Percentiles rank a stretch among this genome's conserved stretches.
phyloP scores from a whole-genome alignment of 257 asterid species.

The Salvia hispanica region DNA sequence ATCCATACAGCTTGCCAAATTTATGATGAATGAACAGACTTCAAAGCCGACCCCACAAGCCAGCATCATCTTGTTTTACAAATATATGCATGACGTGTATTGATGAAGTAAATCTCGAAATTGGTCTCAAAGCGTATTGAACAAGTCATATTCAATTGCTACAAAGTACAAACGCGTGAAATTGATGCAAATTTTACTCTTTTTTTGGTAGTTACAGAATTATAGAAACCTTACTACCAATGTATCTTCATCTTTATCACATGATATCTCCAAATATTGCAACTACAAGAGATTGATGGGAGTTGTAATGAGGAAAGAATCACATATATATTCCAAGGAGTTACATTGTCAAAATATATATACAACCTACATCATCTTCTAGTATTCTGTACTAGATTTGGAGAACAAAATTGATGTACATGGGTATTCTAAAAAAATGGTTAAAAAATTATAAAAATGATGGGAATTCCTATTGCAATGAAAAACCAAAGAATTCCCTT shows the following conservation, averaged over 20 bases:
- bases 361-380: slow-evolving; percentile 41
- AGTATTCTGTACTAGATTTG: slow-evolving; percentile 30
- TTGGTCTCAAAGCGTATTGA: too few relatives aligned
- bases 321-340: slow-evolving; percentile 29
- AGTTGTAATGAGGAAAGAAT: slow-evolving; percentile 5
- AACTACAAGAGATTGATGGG: neutral
- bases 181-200: too few relatives aligned
- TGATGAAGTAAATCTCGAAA: too few relatives aligned
- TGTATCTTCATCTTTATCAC: neutral
- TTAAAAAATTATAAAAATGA: neutral
- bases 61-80: too few relatives aligned
- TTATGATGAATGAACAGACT: neutral
- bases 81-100: too few relatives aligned
- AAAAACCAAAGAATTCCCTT: slow-evolving; percentile 26
- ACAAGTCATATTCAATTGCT: slow-evolving; percentile 12
- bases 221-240: too few relatives aligned
- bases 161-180: too few relatives aligned
- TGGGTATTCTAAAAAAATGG: slow-evolving; percentile 8
- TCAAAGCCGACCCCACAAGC: too few relatives aligned
- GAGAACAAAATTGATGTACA: slow-evolving; percentile 49
- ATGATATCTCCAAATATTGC: neutral
- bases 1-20: slow-evolving; percentile 13
- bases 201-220: too few relatives aligned
- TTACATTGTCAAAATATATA: slow-evolving; percentile 20
- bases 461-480: neutral